These are phyloP conservation scores for Novymonas esmeraldas DNA, from an alignment of 208 protist species.

Conservation along the genomic window DNA sequence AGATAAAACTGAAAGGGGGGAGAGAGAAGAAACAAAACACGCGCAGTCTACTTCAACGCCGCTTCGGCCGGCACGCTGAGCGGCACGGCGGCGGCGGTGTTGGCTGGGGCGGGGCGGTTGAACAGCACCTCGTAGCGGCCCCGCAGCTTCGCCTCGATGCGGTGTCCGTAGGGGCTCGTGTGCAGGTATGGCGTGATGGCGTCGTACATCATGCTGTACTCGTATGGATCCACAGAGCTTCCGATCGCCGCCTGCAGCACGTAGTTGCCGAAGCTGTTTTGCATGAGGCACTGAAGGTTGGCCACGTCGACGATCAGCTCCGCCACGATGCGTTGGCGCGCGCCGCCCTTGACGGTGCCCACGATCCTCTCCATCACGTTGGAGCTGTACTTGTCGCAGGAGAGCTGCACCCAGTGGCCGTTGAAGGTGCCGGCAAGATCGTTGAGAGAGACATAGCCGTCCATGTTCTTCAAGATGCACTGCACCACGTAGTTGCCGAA, in stretches of 20 bases:
- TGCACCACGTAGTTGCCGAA: constrained; percentile 93
- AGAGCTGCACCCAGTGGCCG: constrained; percentile 66
- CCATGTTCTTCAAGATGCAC: constrained; percentile 77
- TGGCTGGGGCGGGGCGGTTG: constrained; percentile 1
- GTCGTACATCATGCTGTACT: constrained; percentile 53
- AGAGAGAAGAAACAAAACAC: neutral
- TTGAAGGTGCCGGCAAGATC: constrained; percentile 53
- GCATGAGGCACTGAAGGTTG: constrained; percentile 68
- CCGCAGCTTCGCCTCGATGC: constrained; percentile 72
- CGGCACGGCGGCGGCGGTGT: neutral
- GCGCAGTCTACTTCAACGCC: neutral
- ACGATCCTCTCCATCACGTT: constrained; percentile 91
- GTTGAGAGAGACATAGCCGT: constrained; percentile 34
- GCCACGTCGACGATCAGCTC: constrained; percentile 65
- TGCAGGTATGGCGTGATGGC: constrained; percentile 52
- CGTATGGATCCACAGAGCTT: constrained; percentile 44
- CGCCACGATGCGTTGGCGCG: constrained; percentile 48
- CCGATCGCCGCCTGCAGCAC: constrained; percentile 84
- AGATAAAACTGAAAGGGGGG: neutral
- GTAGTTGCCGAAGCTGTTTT: constrained; percentile 89
- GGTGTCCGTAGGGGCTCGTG: constrained; percentile 73
- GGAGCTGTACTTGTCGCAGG: constrained; percentile 87
- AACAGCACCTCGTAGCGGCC: constrained; percentile 23
- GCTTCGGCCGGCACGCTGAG: neutral
- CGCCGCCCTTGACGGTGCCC: constrained; percentile 33